A percentile compares a stretch with the other conserved stretches of the same genome.
Conservation (phyloP, 1,284 basidiomycete species). For the Microbotryomycetes sp. region DNA sequence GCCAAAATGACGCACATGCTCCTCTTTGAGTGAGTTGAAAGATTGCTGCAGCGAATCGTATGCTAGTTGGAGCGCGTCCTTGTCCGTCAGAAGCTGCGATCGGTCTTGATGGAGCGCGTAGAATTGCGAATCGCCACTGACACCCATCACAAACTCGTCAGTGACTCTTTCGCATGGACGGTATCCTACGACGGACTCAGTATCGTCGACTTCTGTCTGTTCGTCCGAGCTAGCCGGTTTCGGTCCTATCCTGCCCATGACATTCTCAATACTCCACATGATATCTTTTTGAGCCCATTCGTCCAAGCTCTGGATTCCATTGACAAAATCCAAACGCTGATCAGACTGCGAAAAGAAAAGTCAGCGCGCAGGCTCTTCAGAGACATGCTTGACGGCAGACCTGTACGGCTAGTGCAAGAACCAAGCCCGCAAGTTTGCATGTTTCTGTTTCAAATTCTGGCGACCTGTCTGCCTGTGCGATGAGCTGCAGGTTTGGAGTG, state of each 20-base stretch:
- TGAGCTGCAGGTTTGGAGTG: slow-evolving; percentile 69
- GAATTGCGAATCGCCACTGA: slow-evolving; percentile 27
- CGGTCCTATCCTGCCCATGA: slow-evolving; percentile 59
- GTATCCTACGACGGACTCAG: slow-evolving; percentile 17
- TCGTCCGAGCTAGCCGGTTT: background rate
- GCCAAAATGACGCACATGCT: slow-evolving; percentile 50
- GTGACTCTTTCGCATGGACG: too few species aligned
- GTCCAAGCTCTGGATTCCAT: slow-evolving; percentile 69
- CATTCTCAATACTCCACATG: slow-evolving; percentile 81
- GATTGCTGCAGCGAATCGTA: slow-evolving; percentile 59
- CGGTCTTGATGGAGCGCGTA: slow-evolving; percentile 72
- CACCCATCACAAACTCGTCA: too few species aligned
- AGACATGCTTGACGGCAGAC: slow-evolving; percentile 36
- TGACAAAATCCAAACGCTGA: slow-evolving; percentile 69
- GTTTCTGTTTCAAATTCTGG: slow-evolving; percentile 45
- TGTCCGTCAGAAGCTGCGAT: slow-evolving; percentile 63
- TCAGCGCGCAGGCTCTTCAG: background rate
- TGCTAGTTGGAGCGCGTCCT: slow-evolving; percentile 46
- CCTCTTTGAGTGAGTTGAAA: slow-evolving; percentile 64
- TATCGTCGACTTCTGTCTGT: slow-evolving; percentile 7
- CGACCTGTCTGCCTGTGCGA: slow-evolving; percentile 60
- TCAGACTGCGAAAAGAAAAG: slow-evolving; percentile 18
- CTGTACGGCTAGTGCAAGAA: slow-evolving; percentile 87
- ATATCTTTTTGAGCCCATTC: slow-evolving; percentile 71
- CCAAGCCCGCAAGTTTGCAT: slow-evolving; percentile 68